These are phyloP conservation scores for Purpureocillium lavendulum DNA, from an alignment of 2,329 filamentous ascomycete genomes.

Conservation along the genomic window DNA sequence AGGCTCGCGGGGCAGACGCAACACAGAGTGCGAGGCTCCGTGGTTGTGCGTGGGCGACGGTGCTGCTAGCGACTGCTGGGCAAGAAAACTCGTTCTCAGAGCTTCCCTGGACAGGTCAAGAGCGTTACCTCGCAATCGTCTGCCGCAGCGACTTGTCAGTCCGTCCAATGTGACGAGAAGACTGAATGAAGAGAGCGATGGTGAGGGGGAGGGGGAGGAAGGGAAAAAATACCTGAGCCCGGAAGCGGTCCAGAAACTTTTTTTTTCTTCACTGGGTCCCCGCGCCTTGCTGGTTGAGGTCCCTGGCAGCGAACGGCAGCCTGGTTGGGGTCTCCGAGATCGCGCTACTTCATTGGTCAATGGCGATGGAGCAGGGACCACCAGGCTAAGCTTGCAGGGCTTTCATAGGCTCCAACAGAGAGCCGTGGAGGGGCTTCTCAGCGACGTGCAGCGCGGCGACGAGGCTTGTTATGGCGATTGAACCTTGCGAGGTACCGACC, in stretches of 20 bases:
- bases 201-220: neutral
- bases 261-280: neutral
- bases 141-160: slow-evolving; percentile 17
- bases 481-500: too few species aligned
- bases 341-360: slow-evolving; percentile 13
- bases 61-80: slow-evolving; percentile 24
- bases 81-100: slow-evolving; percentile 29
- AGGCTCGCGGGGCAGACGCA: slow-evolving; percentile 19
- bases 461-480: too few species aligned
- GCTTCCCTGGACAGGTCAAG: slow-evolving; percentile 25
- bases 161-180: neutral
- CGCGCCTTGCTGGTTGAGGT: neutral
- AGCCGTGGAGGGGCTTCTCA: too few species aligned
- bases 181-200: neutral
- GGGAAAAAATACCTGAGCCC: too few species aligned
- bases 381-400: neutral
- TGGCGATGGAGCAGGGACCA: slow-evolving; percentile 5
- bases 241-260: neutral
- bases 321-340: too few species aligned
- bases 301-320: neutral
- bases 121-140: slow-evolving; percentile 28
- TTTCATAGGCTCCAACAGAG: too few species aligned
- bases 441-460: too few species aligned
- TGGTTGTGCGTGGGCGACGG: slow-evolving; percentile 10
- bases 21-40: slow-evolving; percentile 8